phyloP scores from a whole-genome alignment of 2,329 filamentous ascomycete species.

The Colletotrichum orbiculare region DNA sequence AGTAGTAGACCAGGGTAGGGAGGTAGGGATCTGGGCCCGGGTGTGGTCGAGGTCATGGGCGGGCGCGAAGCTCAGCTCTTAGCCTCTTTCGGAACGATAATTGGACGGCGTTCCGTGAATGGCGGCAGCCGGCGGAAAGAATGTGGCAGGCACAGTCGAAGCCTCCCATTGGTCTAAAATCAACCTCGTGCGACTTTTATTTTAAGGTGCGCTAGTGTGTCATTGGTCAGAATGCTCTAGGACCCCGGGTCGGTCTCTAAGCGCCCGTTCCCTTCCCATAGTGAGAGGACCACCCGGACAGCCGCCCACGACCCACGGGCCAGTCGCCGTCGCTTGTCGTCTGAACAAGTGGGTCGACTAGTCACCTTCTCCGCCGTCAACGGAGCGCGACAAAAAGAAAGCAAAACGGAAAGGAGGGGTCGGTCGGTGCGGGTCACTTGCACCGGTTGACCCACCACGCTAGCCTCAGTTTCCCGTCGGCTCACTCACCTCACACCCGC shows the following conservation, averaged over 20 bases:
- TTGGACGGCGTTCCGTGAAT: conserved; percentile 29
- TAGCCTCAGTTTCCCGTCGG: conserved; percentile 13
- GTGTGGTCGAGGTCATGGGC: not conserved
- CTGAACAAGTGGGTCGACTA: conserved; percentile 14
- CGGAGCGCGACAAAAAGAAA: conserved; percentile 23
- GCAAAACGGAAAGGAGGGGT: conserved; percentile 23
- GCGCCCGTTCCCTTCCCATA: conserved; percentile 26
- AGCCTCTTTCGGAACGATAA: not conserved
- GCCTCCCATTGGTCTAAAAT: conserved; percentile 45
- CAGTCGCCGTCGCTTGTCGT: conserved; percentile 33
- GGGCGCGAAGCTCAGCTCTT: conserved; percentile 32
- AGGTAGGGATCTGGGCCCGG: conserved; percentile 2
- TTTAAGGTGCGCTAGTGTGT: conserved; percentile 38
- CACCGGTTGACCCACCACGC: conserved; percentile 6
- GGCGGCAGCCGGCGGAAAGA: conserved; percentile 17
- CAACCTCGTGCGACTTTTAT: conserved; percentile 42
- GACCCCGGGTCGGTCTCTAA: conserved; percentile 13
- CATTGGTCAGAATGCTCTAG: conserved; percentile 40
- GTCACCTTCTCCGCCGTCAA: conserved; percentile 21
- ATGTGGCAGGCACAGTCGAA: not conserved
- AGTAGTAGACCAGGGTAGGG: not conserved
- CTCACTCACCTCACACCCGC: conserved; percentile 31
- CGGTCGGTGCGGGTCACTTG: conserved; percentile 10
- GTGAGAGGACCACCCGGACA: conserved; percentile 5
- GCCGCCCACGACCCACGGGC: not conserved